Conservation (phyloP, 352 stramenopile species). For the Blastocystis sp. region DNA sequence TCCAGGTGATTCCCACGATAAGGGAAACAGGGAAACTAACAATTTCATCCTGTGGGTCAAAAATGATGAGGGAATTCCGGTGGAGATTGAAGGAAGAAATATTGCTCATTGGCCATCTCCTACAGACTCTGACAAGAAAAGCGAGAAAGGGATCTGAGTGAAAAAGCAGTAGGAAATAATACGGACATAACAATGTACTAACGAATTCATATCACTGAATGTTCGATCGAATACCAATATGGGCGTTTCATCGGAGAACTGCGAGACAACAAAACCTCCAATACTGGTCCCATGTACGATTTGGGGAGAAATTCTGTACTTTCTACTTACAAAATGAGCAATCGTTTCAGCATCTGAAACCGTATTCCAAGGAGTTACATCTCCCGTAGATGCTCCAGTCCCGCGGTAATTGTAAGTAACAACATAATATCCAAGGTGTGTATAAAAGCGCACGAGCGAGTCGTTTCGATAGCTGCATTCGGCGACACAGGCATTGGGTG, state of each 20-base stretch:
- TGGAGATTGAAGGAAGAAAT: background rate
- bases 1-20: background rate
- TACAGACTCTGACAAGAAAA: background rate
- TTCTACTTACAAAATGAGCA: background rate
- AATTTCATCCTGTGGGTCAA: slow-evolving; percentile 8
- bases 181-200: background rate
- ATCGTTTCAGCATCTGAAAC: background rate
- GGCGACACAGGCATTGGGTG: slow-evolving; percentile 1
- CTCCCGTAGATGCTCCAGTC: background rate
- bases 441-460: background rate
- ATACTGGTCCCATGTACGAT: background rate
- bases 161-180: background rate
- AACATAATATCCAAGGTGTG: background rate
- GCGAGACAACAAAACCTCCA: background rate
- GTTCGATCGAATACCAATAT: slow-evolving; percentile 1
- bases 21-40: slow-evolving; percentile 10
- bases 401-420: slow-evolving; percentile 30
- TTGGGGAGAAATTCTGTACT: background rate
- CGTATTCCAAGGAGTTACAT: slow-evolving; percentile 1
- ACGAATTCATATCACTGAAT: slow-evolving; percentile 4
- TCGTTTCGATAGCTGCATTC: background rate
- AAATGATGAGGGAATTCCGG: background rate
- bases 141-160: background rate
- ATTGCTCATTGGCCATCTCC: background rate
- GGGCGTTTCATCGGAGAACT: background rate